phyloP scores from a whole-genome alignment of 139 green algal genomes.

The Pleodorina starrii region DNA sequence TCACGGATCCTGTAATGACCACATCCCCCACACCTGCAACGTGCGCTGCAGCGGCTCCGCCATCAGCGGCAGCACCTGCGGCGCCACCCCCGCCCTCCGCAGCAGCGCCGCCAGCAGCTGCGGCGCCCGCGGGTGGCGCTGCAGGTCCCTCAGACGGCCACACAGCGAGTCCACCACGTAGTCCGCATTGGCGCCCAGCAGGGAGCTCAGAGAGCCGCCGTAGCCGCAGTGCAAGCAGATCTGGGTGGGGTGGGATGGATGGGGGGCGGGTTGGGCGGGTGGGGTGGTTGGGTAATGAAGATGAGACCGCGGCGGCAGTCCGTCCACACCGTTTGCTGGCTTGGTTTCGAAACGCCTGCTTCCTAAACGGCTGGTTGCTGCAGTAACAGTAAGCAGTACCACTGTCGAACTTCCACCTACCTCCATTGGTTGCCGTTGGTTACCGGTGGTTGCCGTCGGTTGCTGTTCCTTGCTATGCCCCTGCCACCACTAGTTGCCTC shows the following conservation, averaged over 20 bases:
- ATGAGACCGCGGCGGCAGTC: too few relatives aligned
- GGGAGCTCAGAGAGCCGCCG: conserved; percentile 53
- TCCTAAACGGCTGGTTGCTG: too few relatives aligned
- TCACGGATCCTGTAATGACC: too few relatives aligned
- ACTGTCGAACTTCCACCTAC: too few relatives aligned
- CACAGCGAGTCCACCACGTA: conserved; percentile 89
- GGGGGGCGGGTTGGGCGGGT: background rate
- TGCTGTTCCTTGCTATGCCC: too few relatives aligned
- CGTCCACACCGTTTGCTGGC: too few relatives aligned
- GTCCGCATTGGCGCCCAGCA: conserved; percentile 81
- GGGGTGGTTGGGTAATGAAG: too few relatives aligned
- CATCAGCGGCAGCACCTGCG: conserved; percentile 83
- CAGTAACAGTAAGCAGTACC: too few relatives aligned
- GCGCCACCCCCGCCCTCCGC: conserved; percentile 65
- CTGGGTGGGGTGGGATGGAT: background rate
- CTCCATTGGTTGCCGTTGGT: too few relatives aligned
- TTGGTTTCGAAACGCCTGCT: too few relatives aligned
- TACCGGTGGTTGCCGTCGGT: too few relatives aligned
- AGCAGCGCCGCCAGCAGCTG: conserved; percentile 84
- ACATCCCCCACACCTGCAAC: conserved; percentile 36
- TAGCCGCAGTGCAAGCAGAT: conserved; percentile 74
- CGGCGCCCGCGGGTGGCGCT: conserved; percentile 71
- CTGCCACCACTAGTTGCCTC: too few relatives aligned
- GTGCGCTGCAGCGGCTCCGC: conserved; percentile 74
- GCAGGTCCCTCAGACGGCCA: conserved; percentile 70